Base-by-base conservation (phyloP, 129 eudicot genomes). In the Rutidosis leptorrhynchoides region DNA sequence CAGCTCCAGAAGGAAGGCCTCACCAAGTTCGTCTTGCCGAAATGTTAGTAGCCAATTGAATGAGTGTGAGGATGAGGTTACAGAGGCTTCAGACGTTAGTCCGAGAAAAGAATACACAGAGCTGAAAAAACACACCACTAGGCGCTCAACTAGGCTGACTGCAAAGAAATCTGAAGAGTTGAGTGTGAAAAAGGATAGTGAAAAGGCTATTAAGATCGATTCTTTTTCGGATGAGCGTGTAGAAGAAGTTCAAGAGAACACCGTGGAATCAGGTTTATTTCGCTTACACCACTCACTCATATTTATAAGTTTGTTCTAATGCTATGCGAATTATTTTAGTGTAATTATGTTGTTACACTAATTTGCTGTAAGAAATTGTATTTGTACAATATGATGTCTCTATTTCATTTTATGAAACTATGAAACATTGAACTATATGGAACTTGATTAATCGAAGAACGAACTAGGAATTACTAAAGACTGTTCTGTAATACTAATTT, bases 61-160 rank as follows among this genome's bases (percentile, higher is more conserved):
- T 59, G 87, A 82, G 35, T 63, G 67, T 33, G 74, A 48, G 60
- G 70, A 67, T 4, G 83, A 54, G n/a, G 32, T 8, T 12, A 12
- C 46, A 40, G n/a, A n/a, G n/a, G 46, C 46, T 40, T 40, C 46
- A 40, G 12, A 12, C 16, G 16, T 12, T 40, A 40, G n/a, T 40
- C 46, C 12, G 1, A 69, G 64, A 58, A 67, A 46, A 5, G 80
- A 59, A 43, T 57, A 65, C 49, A 11, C 49, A 9, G 67, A 76
- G 21, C 74, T 63, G 66, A 72, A 74, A 45, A 69, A 25, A 46
- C 80, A 88, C 70, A 73, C 78, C 81, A 84, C 92, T 5, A 66
- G 96, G 54, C 26, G 84, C 28, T 88, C 96, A 1, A 71, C 78
- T 27, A 82, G 87, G 78, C 70, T 84, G 69, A 52, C 76, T 2